Base-by-base conservation (phyloP, 371 early-diverging fungal species). In the Umbelopsis sp. region DNA sequence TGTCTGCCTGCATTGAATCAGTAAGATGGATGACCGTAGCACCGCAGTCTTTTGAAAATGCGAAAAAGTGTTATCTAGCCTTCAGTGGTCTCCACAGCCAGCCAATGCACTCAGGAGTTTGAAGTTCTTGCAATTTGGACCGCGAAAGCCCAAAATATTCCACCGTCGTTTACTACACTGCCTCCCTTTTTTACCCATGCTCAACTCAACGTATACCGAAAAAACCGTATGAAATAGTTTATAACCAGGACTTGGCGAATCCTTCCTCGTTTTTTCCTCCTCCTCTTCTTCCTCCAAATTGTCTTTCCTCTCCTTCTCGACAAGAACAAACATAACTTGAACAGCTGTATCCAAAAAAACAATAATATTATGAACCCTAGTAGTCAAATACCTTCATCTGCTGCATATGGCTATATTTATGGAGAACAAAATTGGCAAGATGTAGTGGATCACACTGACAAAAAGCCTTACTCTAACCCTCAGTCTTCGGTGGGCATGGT, bases 101-200 rank as follows among this genome's bases (percentile, higher is more conserved):
- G 48, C 48, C n/a, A 16, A 48, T 57, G 57, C 16, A 57, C 9
- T 57, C 14, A 57, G 57, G 57, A 35, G 57, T 35, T 57, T 35
- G 25, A 57, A 57, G 14, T n/a, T 57, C 57, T 57, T 57, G 57
- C 35, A 18, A 57, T 57, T 57, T 57, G 57, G 37, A 57, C 57
- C 57, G 32, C 35, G 35, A 16, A 32, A 37, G 57, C 35, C 11
- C 8, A 48, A 48, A 57, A 32, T 18, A 11, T 2, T 16, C 57
- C 16, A 10, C 57, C n/a, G 16, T 35, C n/a, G 12, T 35, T 18
- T 0, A 24, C 35, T 25, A n/a, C 35, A 57, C 35, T 18, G 35
- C 57, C 35, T 35, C 57, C 57, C 35, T 57, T 57, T 57, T 57
- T 57, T 35, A 57, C 12, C 7, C 18, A 35, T 25, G 57, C 57